These are phyloP conservation scores for Microglena sp. DNA, from an alignment of 139 green algal species.

Conservation along the genomic window DNA sequence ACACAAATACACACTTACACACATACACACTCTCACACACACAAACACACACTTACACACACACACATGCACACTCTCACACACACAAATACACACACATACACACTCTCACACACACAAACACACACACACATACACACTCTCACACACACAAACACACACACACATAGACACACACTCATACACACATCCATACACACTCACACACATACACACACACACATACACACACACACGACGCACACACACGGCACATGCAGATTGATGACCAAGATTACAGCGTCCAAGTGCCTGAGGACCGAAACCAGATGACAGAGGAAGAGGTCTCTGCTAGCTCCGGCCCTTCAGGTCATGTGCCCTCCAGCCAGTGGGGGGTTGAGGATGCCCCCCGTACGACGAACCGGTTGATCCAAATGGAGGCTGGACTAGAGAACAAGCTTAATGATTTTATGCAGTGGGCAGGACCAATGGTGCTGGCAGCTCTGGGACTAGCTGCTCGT, in stretches of 20 bases:
- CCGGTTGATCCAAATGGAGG: conserved; percentile 16
- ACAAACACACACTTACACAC: background rate
- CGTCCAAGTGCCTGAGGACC: conserved; percentile 17
- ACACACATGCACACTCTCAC: background rate
- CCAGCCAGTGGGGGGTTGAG: background rate
- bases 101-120: too few species aligned
- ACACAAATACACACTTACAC: too few species aligned
- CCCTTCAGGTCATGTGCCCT: background rate
- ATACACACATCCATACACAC: background rate
- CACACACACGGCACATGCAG: background rate
- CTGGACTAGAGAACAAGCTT: conserved; percentile 26
- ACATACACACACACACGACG: background rate
- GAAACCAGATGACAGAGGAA: conserved; percentile 11
- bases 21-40: background rate
- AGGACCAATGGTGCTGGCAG: conserved; percentile 27
- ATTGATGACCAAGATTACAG: conserved; percentile 6
- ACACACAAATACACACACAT: too few species aligned
- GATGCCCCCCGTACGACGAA: conserved; percentile 2
- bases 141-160: too few species aligned
- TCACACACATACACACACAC: background rate
- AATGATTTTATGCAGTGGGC: conserved; percentile 34
- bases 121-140: too few species aligned
- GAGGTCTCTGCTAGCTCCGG: conserved; percentile 3
- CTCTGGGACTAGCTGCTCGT: conserved; percentile 27
- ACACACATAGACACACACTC: background rate